Percentiles rank a stretch among this genome's conserved stretches.
phyloP scores from a whole-genome alignment of 208 protist species.

The Acanthamoeba rhysodes region DNA sequence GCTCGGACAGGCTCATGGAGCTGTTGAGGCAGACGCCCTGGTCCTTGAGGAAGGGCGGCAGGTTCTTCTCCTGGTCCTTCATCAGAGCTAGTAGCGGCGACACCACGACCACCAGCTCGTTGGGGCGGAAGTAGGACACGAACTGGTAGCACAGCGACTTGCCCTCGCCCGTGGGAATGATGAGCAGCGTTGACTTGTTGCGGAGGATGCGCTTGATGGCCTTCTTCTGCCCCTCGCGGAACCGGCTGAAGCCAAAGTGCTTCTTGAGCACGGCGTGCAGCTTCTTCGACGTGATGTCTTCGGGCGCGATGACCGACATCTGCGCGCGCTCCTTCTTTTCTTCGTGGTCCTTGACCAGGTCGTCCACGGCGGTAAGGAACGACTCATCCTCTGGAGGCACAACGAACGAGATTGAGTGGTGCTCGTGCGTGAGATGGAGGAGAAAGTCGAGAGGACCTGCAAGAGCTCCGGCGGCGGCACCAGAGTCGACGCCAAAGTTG shows the following conservation, averaged over 20 bases:
- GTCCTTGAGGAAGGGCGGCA: slow-evolving; percentile 82
- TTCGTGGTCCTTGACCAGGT: background rate
- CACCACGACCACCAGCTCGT: slow-evolving; percentile 87
- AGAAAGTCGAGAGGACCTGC: no score
- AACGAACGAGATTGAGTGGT: background rate
- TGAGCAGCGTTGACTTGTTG: slow-evolving; percentile 89
- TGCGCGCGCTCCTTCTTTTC: background rate
- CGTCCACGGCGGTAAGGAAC: background rate
- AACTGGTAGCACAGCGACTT: slow-evolving; percentile 98
- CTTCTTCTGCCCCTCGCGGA: slow-evolving; percentile 86
- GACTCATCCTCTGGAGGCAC: background rate
- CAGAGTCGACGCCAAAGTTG: background rate
- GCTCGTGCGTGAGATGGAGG: background rate
- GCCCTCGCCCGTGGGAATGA: slow-evolving; percentile 97
- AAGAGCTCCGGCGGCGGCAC: background rate
- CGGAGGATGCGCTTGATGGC: slow-evolving; percentile 81
- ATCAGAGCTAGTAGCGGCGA: slow-evolving; percentile 91
- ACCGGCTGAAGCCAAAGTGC: slow-evolving; percentile 79
- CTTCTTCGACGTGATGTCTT: slow-evolving; percentile 13
- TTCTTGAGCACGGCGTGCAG: background rate
- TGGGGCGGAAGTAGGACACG: slow-evolving; percentile 81
- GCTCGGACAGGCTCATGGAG: background rate
- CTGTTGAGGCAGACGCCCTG: slow-evolving; percentile 66
- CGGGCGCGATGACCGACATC: background rate
- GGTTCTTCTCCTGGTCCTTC: slow-evolving; percentile 87